These are phyloP conservation scores for Eucalyptus regnans DNA, from an alignment of 345 rosid genomes.

Conservation along the genomic window DNA sequence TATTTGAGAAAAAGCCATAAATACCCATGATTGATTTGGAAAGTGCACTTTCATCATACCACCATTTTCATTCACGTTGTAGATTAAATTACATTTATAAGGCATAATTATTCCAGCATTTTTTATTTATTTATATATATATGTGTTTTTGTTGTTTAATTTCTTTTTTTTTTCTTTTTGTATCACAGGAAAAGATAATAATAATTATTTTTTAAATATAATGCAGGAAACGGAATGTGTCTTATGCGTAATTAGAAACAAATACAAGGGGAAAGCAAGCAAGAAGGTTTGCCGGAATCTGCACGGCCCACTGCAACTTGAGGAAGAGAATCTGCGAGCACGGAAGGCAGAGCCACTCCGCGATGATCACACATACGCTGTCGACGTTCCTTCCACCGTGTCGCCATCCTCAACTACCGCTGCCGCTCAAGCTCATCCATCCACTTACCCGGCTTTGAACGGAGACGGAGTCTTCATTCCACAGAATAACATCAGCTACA, in stretches of 20 bases:
- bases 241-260: background rate
- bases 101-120: too few species aligned
- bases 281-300: background rate
- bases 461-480: background rate
- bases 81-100: too few species aligned
- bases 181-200: background rate
- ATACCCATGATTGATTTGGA: too few species aligned
- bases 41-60: accelerated
- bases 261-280: background rate
- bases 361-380: background rate
- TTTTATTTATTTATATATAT: too few species aligned
- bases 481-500: background rate
- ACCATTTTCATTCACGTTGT: too few species aligned
- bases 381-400: background rate
- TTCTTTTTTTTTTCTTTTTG: too few species aligned
- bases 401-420: background rate
- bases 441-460: background rate
- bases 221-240: background rate
- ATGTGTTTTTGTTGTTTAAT: too few species aligned
- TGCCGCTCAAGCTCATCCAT: background rate
- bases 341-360: background rate
- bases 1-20: too few species aligned
- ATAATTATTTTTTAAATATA: background rate
- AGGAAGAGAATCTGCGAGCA: background rate
- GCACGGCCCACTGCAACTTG: background rate